Evolutionary conservation across 164 flowering plant species (phyloP), one percentile per base, ranked within the genome.

Genomic region (Stephania yunnanensis): DNA sequence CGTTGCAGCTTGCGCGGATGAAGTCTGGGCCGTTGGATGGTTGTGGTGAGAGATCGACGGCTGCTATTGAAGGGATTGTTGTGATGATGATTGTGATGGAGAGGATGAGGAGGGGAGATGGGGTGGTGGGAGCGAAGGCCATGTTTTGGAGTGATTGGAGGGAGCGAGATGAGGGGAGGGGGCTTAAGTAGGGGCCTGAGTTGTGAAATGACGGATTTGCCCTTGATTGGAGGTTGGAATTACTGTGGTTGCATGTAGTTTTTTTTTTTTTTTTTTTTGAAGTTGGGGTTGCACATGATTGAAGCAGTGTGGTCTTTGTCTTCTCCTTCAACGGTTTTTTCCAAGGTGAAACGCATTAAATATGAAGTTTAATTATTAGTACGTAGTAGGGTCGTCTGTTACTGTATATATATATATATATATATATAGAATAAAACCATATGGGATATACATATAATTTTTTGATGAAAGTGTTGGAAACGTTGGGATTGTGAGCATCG

Each of bases 1-100:
- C 78, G 81, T 69, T 67, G 88, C 98, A 93, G 78, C 87, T 89
- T 1, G 84, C 68, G 11, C 91, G 93, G 89, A 91, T 89, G 90
- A 87, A 93, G 6, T 87, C 89, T 2, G 81, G 13, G 82, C 67
- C 73, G 73, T 76, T 76, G 77, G 77, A 2, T 70, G 8, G 46
- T 31, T 6, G 42, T 55, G 20, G 76, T 10, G 73, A 19, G 64
- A 44, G 0, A 13, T 68, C 65, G 74, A 73, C 69, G 77, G 81
- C 72, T 12, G 82, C 7, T 79, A 76, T 55, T 36, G 74, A 44
- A 2, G 66, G 83, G 61, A 44, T 46, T 50, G 75, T 68, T 77
- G 42, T 29, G 67, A 71, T 15, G 12, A 63, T 15, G 65, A 58
- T 48, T 11, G 4, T 10, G 55, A n/a, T 19, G 20, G 61, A 77